A percentile compares a stretch with the other conserved stretches of the same genome.
Conservation (phyloP, 2,329 filamentous ascomycete species). For the Sphaerostilbella broomeana region DNA sequence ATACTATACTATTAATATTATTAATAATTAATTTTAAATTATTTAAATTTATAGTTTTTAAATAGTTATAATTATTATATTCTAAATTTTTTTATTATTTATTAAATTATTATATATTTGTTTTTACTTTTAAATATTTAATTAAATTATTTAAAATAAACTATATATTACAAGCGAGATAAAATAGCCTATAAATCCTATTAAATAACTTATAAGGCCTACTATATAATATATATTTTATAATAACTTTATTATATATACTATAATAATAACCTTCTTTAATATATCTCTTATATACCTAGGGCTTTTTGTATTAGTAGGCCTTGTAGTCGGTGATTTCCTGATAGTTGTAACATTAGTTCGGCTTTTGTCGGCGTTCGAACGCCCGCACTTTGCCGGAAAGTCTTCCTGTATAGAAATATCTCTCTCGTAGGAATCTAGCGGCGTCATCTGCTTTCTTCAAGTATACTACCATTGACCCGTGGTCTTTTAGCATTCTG, state of each 20-base stretch:
- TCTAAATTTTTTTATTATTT: conserved; percentile 15
- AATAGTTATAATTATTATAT: conserved; percentile 14
- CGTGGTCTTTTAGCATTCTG: conserved; percentile 18
- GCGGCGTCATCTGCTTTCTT: conserved; percentile 16
- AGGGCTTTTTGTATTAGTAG: conserved; percentile 21
- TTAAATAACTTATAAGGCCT: conserved; percentile 20
- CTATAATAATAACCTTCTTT: conserved; percentile 18
- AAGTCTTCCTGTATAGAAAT: conserved; percentile 18
- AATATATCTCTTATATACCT: conserved; percentile 16
- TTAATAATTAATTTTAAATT: no score
- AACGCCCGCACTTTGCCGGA: conserved; percentile 17
- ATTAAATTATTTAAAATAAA: conserved; percentile 14
- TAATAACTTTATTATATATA: conserved; percentile 12
- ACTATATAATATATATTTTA: conserved; percentile 18
- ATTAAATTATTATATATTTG: conserved; percentile 16
- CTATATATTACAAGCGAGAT: conserved; percentile 16
- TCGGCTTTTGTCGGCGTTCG: conserved; percentile 18
- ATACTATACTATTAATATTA: no score
- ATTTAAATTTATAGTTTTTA: no score
- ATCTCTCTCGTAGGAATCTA: conserved; percentile 17
- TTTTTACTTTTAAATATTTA: conserved; percentile 16
- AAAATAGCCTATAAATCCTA: conserved; percentile 18
- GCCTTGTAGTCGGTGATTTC: conserved; percentile 22
- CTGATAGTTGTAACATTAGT: conserved; percentile 26
- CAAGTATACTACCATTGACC: conserved; percentile 21